These are phyloP conservation scores for Alternaria ethzedia DNA, from an alignment of 2,329 filamentous ascomycete genomes.

Conservation along the genomic window DNA sequence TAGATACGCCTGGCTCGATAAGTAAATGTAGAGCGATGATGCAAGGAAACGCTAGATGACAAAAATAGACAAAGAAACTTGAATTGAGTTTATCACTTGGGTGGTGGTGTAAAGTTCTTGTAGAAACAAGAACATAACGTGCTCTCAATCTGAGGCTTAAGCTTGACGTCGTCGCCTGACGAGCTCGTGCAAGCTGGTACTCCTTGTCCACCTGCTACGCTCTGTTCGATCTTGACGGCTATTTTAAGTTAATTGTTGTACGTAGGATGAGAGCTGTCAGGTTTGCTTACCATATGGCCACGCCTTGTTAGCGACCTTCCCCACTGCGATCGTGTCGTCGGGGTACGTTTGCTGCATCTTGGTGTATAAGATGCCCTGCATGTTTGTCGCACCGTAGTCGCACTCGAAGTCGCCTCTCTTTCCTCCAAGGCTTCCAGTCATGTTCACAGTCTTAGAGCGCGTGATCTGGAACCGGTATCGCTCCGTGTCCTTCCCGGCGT, in stretches of 20 bases:
- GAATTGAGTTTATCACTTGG: slow-evolving; percentile 10
- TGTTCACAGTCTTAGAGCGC: slow-evolving; percentile 61
- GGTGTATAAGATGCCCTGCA: slow-evolving; percentile 68
- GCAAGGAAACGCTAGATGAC: slow-evolving; percentile 10
- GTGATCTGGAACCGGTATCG: slow-evolving; percentile 64
- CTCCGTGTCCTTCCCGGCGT: slow-evolving; percentile 58
- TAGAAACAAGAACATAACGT: slow-evolving; percentile 57
- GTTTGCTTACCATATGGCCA: slow-evolving; percentile 45
- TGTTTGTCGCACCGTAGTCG: slow-evolving; percentile 62
- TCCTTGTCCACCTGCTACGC: slow-evolving; percentile 55
- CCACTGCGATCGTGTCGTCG: slow-evolving; percentile 27
- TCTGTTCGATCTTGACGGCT: slow-evolving; percentile 63
- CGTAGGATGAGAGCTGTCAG: not conserved
- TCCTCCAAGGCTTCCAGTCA: slow-evolving; percentile 53
- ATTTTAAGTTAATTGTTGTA: slow-evolving; percentile 10
- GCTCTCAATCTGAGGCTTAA: slow-evolving; percentile 43
- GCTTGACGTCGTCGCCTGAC: slow-evolving; percentile 43
- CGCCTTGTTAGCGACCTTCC: slow-evolving; percentile 37
- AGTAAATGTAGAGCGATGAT: slow-evolving; percentile 5
- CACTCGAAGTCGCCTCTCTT: slow-evolving; percentile 60
- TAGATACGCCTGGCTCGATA: slow-evolving; percentile 6
- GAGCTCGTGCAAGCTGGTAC: slow-evolving; percentile 62
- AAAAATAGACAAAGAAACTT: not conserved
- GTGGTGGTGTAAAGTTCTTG: slow-evolving; percentile 47
- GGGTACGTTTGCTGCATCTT: slow-evolving; percentile 53